Evolutionary conservation across 192 early-diverging fungal species (phyloP).

Genomic region (Jimgerdemannia flammicorona): DNA sequence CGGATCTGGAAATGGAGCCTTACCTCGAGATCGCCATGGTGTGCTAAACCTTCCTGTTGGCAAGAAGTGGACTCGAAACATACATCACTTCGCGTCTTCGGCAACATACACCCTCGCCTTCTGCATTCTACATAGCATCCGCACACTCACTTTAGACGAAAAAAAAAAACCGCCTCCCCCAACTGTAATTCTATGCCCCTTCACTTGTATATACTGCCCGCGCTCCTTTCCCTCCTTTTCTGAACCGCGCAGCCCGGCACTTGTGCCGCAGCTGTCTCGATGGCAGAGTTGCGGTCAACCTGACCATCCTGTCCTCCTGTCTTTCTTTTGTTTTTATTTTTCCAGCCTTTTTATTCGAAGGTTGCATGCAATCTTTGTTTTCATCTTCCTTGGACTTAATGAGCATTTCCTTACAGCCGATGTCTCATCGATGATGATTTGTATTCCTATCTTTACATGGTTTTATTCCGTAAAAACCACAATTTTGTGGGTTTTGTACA

Average conservation of each 20-base stretch:
- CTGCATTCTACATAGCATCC: not conserved
- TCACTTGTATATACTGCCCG: not conserved
- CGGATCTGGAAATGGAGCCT: not conserved
- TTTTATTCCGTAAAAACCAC: too few relatives aligned
- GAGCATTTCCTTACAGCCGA: not conserved
- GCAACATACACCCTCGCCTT: not conserved
- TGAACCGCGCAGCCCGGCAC: not conserved
- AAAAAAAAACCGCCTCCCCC: not conserved
- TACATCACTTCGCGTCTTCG: not conserved
- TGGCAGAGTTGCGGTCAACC: too few relatives aligned
- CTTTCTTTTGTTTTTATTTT: too few relatives aligned
- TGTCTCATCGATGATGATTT: not conserved
- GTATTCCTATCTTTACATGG: too few relatives aligned
- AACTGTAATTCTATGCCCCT: not conserved
- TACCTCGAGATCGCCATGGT: not conserved
- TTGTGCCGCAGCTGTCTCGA: too few relatives aligned
- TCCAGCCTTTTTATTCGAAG: too few relatives aligned
- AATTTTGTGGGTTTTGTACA: too few relatives aligned
- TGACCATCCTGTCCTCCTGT: too few relatives aligned
- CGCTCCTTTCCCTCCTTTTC: not conserved
- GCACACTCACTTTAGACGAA: not conserved
- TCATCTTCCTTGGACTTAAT: not conserved
- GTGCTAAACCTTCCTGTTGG: not conserved
- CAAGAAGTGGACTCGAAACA: not conserved
- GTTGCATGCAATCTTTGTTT: too few relatives aligned